Percentiles rank a stretch among this genome's conserved stretches.
Conservation (phyloP, 1,284 basidiomycete genomes). For the Ganoderma boninense region DNA sequence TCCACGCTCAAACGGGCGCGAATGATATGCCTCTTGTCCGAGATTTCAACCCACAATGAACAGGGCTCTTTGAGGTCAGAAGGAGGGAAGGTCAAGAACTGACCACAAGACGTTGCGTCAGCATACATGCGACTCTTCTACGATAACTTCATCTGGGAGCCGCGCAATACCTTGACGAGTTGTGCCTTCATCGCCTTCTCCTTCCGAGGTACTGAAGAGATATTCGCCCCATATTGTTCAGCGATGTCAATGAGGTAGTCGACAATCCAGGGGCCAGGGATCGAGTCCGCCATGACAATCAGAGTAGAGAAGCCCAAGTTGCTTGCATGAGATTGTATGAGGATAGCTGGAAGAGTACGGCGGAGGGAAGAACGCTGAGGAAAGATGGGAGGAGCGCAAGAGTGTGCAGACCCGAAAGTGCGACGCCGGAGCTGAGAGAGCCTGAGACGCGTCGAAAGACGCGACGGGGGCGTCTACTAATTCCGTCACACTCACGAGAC, state of each 20-base stretch:
- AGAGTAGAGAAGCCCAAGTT: neutral
- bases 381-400: neutral
- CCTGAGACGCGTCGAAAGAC: neutral
- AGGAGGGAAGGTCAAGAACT: constrained; percentile 45
- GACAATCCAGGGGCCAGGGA: constrained; percentile 60
- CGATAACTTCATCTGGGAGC: neutral
- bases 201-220: constrained; percentile 44
- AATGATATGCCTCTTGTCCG: constrained; percentile 49
- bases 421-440: neutral
- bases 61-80: constrained; percentile 42
- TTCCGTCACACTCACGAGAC: neutral
- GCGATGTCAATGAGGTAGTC: constrained; percentile 57
- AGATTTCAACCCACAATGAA: constrained; percentile 53
- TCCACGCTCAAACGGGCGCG: constrained; percentile 50
- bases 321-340: neutral
- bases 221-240: constrained; percentile 55
- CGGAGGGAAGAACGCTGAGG: neutral
- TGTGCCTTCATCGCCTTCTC: constrained; percentile 57
- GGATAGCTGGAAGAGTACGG: neutral
- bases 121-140: neutral
- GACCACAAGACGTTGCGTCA: neutral
- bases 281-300: constrained; percentile 48
- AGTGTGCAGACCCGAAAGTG: neutral
- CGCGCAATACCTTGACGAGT: constrained; percentile 54
- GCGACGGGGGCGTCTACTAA: neutral